Conservation (phyloP, 2,329 filamentous ascomycete species). For the Sordariomycetes sp. region DNA sequence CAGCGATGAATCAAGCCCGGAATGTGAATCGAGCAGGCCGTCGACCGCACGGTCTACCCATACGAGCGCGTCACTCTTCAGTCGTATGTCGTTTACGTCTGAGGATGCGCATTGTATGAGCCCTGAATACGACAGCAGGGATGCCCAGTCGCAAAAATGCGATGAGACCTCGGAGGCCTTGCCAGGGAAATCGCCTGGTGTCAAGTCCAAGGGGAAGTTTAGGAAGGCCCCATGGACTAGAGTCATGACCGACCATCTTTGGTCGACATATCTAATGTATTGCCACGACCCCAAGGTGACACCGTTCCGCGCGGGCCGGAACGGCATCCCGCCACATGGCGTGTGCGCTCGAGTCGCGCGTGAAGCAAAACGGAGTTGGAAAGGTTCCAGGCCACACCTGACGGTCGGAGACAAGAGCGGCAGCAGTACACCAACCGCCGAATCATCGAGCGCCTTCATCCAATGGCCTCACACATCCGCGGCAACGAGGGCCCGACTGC, state of each 20-base stretch:
- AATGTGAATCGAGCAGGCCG: conserved; percentile 48
- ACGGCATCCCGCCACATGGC: conserved; percentile 52
- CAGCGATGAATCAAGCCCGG: conserved; percentile 46
- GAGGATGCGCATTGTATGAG: conserved; percentile 44
- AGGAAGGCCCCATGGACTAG: conserved; percentile 52
- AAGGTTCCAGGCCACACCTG: conserved; percentile 37
- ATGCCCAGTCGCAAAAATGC: neutral
- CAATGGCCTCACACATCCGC: conserved; percentile 55
- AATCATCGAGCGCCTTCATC: conserved; percentile 35
- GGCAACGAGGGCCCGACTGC: conserved; percentile 50
- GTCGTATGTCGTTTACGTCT: conserved; percentile 42
- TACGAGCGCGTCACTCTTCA: conserved; percentile 46
- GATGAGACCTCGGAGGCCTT: neutral
- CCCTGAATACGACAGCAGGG: conserved; percentile 24
- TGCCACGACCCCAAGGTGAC: conserved; percentile 58
- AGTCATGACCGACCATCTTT: conserved; percentile 54
- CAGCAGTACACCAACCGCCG: conserved; percentile 44
- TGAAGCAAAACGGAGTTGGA: conserved; percentile 57
- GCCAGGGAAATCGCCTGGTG: neutral
- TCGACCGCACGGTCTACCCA: conserved; percentile 50
- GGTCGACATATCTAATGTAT: conserved; percentile 55
- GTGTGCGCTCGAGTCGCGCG: conserved; percentile 56
- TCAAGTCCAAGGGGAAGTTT: conserved; percentile 15
- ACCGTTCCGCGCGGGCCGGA: conserved; percentile 52
- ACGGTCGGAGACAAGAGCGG: conserved; percentile 31